phyloP scores from a whole-genome alignment of 306 rosid genomes.

The Malus sieversii region DNA sequence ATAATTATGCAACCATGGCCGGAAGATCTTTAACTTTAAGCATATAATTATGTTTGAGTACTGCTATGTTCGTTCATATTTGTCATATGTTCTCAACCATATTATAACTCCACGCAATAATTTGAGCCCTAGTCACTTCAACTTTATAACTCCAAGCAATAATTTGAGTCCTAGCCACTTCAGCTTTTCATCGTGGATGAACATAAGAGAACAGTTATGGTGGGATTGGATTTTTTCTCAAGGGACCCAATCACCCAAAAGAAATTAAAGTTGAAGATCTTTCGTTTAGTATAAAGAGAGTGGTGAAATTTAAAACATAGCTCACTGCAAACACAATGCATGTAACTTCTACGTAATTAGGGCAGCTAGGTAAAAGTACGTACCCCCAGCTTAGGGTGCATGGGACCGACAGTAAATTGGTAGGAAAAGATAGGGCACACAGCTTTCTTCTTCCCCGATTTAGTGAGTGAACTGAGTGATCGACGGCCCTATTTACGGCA shows the following conservation, averaged over 20 bases:
- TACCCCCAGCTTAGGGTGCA: neutral
- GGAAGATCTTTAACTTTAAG: neutral
- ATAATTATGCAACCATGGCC: neutral
- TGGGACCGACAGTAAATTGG: neutral
- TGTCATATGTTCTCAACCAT: fast-evolving
- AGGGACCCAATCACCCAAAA: neutral
- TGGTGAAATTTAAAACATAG: neutral
- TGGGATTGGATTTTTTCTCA: neutral
- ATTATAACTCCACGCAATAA: neutral
- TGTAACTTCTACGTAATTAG: neutral
- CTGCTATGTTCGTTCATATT: neutral
- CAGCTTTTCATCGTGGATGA: neutral
- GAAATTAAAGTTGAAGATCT: neutral
- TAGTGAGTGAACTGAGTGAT: neutral
- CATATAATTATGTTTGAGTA: neutral
- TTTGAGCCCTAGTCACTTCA: neutral
- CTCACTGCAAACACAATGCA: neutral
- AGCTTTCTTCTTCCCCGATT: neutral
- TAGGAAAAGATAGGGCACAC: neutral
- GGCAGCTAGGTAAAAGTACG: neutral
- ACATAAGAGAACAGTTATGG: neutral
- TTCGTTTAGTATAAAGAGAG: no score
- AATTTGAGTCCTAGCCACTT: neutral
- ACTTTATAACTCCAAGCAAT: neutral
- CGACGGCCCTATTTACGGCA: no score